Evolutionary conservation across 1,284 basidiomycete genomes (phyloP), one percentile per base, ranked within the genome.

Genomic region (Moesziomyces antarcticus): DNA sequence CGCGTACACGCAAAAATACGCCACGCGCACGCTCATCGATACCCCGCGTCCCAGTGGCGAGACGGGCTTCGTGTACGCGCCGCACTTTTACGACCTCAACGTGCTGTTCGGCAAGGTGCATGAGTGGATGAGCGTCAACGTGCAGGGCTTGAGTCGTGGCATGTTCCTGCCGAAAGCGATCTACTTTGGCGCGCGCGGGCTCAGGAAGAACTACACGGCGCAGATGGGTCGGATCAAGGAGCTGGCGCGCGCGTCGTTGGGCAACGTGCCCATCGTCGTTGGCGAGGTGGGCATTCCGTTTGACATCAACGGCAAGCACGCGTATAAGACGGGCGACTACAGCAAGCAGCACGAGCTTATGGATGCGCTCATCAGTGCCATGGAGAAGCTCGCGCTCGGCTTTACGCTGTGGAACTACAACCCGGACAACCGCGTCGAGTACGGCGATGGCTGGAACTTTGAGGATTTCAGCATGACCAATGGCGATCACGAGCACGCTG

Each of bases 371-470:
- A 74, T 85, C 24, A 56, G 50, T 7, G 84, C 74, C 1, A 77
- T 85, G 68, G 84, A 85, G 50, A 58, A 64, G 8, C 68, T 78
- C n/a, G 48, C 76, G 16, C 60, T 82, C 16, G 77, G 78, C 2
- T 85, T 80, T 65, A 85, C 84, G 4, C 85, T 97, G 22, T 97
- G 95, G 96, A 94, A 93, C 72, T 98, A 97, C 85, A 97, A 97
- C 80, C 92, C 94, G 0, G 87, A 88, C 55, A 97, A 97, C 84
- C 88, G 88, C 42, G 93, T 96, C 77, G 82, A 85, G 21, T 82
- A 86, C 22, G 97, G 96, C 14, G 95, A 98, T 83, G 87, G 90
- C 67, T 98, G 96, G 96, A 97, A 97, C 81, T 92, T 91, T 47
- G 95, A 98, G 63, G 82, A 84, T 60, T 84, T 84, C 52, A 74